Base-by-base conservation (phyloP, 352 stramenopile genomes). In the Phytopythium oedochilum region DNA sequence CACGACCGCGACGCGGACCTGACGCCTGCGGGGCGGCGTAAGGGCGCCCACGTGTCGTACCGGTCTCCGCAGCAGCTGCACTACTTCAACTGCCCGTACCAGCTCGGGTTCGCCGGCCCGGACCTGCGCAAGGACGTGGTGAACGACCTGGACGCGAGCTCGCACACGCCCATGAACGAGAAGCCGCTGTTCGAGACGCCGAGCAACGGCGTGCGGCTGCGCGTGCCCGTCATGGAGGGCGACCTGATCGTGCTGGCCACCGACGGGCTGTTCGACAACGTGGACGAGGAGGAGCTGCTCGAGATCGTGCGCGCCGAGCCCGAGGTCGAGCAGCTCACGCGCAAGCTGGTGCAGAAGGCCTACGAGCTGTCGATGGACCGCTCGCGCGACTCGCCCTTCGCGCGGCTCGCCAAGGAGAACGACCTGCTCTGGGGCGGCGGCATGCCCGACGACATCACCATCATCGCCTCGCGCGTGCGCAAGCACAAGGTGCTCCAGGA, bases 71-170 rank as follows among this genome's bases (percentile, higher is more conserved):
- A 99, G 66, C 96, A 99, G 63, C 75, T 99, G 11, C 86, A 96
- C 53, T 98, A 94, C 43, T 99, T 99, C 74, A 99, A 99, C 65
- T 96, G 97, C 48, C 96, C 96, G 7, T 99, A 97, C 75, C 96
- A 99, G 61, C 46, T 89, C 25, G 78, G 78, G 7, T 89, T 83
- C 60, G 75, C 75, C 14, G 69, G 71, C 31, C 56, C 71, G 0
- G 68, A 83, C 14, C 60, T 88, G 29, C 71, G 64, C 29, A 65
- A 60, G 25, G 69, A 86, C 28, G 71, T 88, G 12, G 63, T 73
- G 12, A 70, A 79, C 17, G 78, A 89, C 42, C 57, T 87, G 31
- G 55, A 59, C 17, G 44, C 72, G 18, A 67, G 38, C 10, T 66
- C 66, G 34, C 68, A 75, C 46, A 85, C 73, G 17, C 67, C 66